Evolutionary conservation across 2,329 filamentous ascomycete genomes (phyloP), one percentile per base, ranked within the genome.

Genomic region (Plectosphaerella sp.): DNA sequence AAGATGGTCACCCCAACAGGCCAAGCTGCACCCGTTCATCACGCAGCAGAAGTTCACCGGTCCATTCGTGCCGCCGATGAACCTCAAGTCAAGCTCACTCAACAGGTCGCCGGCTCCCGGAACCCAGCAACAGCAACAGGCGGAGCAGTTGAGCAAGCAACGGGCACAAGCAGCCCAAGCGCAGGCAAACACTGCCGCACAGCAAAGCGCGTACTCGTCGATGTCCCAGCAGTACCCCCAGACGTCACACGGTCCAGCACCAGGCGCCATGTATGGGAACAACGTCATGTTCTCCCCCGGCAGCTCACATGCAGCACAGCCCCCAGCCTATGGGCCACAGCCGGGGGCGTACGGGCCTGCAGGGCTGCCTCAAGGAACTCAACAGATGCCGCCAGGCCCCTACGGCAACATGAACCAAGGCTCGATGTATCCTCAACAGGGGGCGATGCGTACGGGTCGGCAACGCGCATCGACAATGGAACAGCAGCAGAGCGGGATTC

Each of bases 11-110:
- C 94, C 94, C 7, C 93, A 97, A 64, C 94, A 99, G 72, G 94
- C 94, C 35, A 97, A 97, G 67, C 76, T 97, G 54, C 94, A 99
- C 66, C 94, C 94, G 1, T 99, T 99, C 70, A 99, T 99, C 65
- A 99, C 94, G 1, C 94, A 99, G 67, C 89, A 95, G 65, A 99
- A 97, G 74, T 99, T 88, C 66, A 97, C 92, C 0, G 92, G 91
- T 1, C 91, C 92, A 4, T 99, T 99, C 65, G 89, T 97, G 47
- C 94, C 94, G 9, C 93, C 93, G 3, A 96, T 97, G 91, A 96
- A 96, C 64, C 75, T 97, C 54, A 97, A 97, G 68, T 85, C 91
- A 18, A 90, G 88, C 62, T 88, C 89, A 2, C 78, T 89, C 51
- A 92, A 89, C 67, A 83, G 94, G 63, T 95, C 93, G 18, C 90